A percentile compares a stretch with the other conserved stretches of the same genome.
Conservation (phyloP, 352 stramenopile genomes). For the Globisporangium barbulae region DNA sequence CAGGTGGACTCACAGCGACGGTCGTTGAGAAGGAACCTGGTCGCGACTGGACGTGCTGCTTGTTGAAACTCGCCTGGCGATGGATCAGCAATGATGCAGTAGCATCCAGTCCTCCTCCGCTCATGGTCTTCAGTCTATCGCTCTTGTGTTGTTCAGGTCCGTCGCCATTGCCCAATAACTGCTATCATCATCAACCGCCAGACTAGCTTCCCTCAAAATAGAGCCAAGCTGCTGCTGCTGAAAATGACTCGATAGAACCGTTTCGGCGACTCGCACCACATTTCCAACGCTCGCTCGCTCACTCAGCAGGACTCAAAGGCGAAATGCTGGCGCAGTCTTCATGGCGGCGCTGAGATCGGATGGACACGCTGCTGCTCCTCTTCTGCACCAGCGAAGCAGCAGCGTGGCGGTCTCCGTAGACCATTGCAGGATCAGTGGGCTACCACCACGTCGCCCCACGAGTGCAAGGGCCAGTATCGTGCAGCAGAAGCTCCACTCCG, state of each 20-base stretch:
- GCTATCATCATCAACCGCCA: not conserved
- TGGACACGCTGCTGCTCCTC: not conserved
- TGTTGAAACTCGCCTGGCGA: conserved; percentile 30
- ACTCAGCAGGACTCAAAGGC: not conserved
- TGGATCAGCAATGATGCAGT: conserved; percentile 36
- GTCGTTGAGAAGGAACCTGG: conserved; percentile 33
- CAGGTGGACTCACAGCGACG: conserved; percentile 27
- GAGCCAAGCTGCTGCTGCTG: not conserved
- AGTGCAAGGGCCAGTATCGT: conserved; percentile 38
- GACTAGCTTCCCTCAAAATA: not conserved
- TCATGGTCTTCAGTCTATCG: conserved; percentile 20
- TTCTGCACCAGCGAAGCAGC: not conserved
- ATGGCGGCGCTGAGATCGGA: conserved; percentile 16
- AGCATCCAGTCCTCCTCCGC: conserved; percentile 11
- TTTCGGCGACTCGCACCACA: not conserved
- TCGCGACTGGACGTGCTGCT: conserved; percentile 22
- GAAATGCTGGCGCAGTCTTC: conserved; percentile 7
- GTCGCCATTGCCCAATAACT: not conserved
- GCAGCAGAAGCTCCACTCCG: conserved; percentile 61
- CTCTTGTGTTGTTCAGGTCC: not conserved
- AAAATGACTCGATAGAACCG: conserved; percentile 7
- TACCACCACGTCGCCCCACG: conserved; percentile 11
- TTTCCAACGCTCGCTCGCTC: not conserved
- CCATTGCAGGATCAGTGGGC: not conserved
- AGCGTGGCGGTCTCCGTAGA: conserved; percentile 6